phyloP scores from a whole-genome alignment of 2,329 filamentous ascomycete species.

The Decorospora gaudefroyi region DNA sequence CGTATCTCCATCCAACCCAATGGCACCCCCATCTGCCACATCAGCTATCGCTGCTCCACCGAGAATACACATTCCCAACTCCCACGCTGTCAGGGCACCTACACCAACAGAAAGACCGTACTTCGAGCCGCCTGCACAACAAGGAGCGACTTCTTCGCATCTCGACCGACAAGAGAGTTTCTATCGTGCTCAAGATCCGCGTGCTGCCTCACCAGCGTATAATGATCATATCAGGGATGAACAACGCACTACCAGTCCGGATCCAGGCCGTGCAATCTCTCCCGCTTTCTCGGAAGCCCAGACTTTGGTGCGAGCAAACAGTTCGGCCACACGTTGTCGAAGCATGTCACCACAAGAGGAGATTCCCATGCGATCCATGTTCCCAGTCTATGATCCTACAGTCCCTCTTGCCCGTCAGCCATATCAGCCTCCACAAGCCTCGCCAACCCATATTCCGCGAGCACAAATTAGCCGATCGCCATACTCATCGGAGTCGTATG shows the following conservation, averaged over 20 bases:
- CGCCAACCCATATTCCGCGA: slow-evolving; percentile 66
- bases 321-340: slow-evolving; percentile 36
- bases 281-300: slow-evolving; percentile 44
- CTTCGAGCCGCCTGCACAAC: slow-evolving; percentile 33
- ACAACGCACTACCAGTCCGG: slow-evolving; percentile 31
- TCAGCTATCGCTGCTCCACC: slow-evolving; percentile 32
- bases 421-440: slow-evolving; percentile 70
- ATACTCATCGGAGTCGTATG: slow-evolving; percentile 59
- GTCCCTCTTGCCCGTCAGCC: slow-evolving; percentile 68
- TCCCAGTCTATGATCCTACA: slow-evolving; percentile 72
- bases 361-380: slow-evolving; percentile 68
- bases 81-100: slow-evolving; percentile 25
- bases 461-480: slow-evolving; percentile 68
- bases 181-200: slow-evolving; percentile 26
- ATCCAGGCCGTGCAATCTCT: slow-evolving; percentile 39
- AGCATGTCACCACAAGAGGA: slow-evolving; percentile 40
- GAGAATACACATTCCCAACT: slow-evolving; percentile 35
- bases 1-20: slow-evolving; percentile 38
- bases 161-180: slow-evolving; percentile 22
- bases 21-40: slow-evolving; percentile 26
- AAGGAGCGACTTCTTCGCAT: slow-evolving; percentile 27
- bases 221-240: slow-evolving; percentile 17
- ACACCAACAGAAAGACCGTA: slow-evolving; percentile 26
- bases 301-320: slow-evolving; percentile 47
- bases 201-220: slow-evolving; percentile 28